Evolutionary conservation across 139 green algal genomes (phyloP).

Genomic region (Trebouxia sp.): DNA sequence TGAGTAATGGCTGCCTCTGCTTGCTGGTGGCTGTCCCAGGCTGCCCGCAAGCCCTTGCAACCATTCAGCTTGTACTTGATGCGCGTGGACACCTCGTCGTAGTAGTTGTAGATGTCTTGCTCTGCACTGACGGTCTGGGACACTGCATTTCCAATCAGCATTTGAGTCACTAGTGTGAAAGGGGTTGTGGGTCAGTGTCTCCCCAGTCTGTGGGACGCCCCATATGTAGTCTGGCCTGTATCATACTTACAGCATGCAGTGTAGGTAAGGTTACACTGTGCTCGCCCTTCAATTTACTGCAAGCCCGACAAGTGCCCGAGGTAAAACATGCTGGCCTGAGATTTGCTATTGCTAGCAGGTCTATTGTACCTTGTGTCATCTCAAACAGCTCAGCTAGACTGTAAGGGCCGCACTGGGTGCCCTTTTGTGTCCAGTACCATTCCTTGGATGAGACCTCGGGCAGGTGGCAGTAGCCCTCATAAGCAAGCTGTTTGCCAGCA

Average conservation of each 20-base stretch:
- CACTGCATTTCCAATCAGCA: not conserved
- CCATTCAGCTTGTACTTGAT: constrained; percentile 15
- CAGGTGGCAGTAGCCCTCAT: constrained; percentile 10
- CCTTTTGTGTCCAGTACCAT: not conserved
- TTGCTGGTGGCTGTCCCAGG: not conserved
- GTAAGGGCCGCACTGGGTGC: not conserved
- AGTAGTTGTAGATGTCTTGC: constrained; percentile 12
- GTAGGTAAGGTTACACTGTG: too few species aligned
- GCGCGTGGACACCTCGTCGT: not conserved
- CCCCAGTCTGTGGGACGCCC: too few species aligned
- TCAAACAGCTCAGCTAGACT: constrained; percentile 18
- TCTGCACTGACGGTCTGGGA: not conserved
- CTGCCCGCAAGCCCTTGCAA: not conserved
- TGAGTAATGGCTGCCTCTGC: not conserved
- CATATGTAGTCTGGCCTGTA: not conserved
- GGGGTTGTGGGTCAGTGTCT: too few species aligned
- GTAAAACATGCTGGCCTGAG: not conserved
- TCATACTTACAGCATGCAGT: too few species aligned
- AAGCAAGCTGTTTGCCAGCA: not conserved
- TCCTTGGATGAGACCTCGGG: not conserved
- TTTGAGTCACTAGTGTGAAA: too few species aligned
- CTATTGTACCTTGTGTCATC: not conserved
- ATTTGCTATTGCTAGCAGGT: not conserved
- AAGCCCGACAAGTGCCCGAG: not conserved
- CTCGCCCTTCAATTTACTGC: too few species aligned